Percentiles rank a stretch among this genome's conserved stretches.
These are phyloP conservation scores for Biscutella laevigata DNA, from an alignment of 441 rosid genomes.

Conservation along the genomic window DNA sequence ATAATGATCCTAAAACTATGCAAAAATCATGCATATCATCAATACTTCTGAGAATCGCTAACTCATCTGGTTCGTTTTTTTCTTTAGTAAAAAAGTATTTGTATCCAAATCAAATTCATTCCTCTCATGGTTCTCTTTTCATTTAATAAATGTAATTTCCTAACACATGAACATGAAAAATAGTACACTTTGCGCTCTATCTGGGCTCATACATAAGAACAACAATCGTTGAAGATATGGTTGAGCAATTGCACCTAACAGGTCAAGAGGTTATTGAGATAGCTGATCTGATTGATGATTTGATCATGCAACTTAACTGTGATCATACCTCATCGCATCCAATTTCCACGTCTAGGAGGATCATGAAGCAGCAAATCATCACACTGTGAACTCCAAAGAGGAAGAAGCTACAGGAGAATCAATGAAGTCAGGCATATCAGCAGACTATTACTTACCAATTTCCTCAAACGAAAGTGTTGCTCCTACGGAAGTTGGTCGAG, in stretches of 20 bases:
- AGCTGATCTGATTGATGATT: constrained; percentile 50
- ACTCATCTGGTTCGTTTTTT: constrained; percentile 30
- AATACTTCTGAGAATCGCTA: constrained; percentile 50
- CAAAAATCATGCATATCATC: no score
- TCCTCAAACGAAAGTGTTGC: constrained; percentile 27
- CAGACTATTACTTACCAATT: constrained; percentile 34
- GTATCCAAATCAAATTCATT: neutral
- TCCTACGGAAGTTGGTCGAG: constrained; percentile 17
- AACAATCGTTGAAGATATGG: constrained; percentile 57
- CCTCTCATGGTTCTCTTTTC: constrained; percentile 8
- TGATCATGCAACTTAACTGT: constrained; percentile 44
- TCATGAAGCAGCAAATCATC: constrained; percentile 26
- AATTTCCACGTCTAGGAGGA: constrained; percentile 16
- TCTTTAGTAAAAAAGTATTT: neutral
- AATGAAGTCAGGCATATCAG: constrained; percentile 37
- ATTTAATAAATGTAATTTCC: constrained; percentile 2
- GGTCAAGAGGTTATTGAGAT: constrained; percentile 54
- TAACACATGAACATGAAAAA: constrained; percentile 40
- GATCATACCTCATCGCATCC: constrained; percentile 27
- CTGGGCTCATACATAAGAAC: constrained; percentile 51
- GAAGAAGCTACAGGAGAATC: constrained; percentile 41
- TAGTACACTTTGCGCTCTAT: constrained; percentile 54
- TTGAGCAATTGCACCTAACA: constrained; percentile 46
- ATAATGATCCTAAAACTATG: no score
- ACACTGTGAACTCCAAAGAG: constrained; percentile 38